Evolutionary conservation across 1,139 yeast species (phyloP), one percentile per base, ranked within the genome.

Genomic region (Pichia sp.): DNA sequence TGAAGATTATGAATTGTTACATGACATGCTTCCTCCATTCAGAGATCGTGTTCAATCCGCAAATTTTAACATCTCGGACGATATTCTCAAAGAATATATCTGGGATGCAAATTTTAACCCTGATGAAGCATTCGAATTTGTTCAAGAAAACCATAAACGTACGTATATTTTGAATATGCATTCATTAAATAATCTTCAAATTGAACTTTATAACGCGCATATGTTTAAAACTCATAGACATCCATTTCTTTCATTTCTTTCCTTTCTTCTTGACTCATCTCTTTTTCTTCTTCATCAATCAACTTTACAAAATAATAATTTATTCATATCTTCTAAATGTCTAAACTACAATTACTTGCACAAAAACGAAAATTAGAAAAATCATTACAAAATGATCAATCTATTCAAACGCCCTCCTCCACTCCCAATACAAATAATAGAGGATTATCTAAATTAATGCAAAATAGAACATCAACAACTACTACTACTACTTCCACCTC

Each of bases 121-220:
- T 5, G 42, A 42, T 14, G 45, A 35, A 28, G 50, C 51, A 10
- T 31, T 36, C 5, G 32, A 19, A 6, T 32, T 44, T 18, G 65
- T 71, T 18, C 24, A 32, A 25, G 45, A 44, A 16, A 36, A 37
- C 14, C 43, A 44, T 24, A 32, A 38, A 33, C 44, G 46, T 40
- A 45, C 70, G 60, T 82, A 79, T 70, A 77, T 68, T 52, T 68
- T 63, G 49, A 6, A n/a, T n/a, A n/a, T n/a, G n/a, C n/a, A n/a
- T n/a, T n/a, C n/a, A n/a, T n/a, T n/a, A n/a, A n/a, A n/a, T n/a
- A n/a, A n/a, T n/a, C n/a, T n/a, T n/a, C n/a, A n/a, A n/a, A n/a
- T n/a, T n/a, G n/a, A n/a, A n/a, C n/a, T n/a, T n/a, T n/a, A n/a
- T n/a, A n/a, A n/a, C n/a, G n/a, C n/a, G n/a, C n/a, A n/a, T n/a